Base-by-base conservation (phyloP, 768 basidiomycete genomes). In the Naganishia onofrii region DNA sequence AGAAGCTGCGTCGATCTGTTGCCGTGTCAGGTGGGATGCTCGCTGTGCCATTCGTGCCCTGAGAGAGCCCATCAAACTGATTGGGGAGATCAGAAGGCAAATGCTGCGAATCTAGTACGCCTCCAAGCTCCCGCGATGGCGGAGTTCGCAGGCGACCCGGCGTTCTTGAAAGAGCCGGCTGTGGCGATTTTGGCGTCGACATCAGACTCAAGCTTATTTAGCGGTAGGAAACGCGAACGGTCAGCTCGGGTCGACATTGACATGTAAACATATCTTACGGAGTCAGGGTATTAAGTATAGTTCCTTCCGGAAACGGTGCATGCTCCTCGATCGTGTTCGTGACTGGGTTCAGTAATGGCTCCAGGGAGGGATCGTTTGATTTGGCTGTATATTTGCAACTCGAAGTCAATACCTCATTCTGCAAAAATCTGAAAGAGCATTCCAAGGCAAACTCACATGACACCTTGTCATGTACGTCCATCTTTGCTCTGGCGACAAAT, bases 211-310 rank as follows among this genome's bases (percentile, higher is more conserved):
- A 38, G 10, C 66, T 67, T 38, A 21, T 36, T 34, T 6, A n/a
- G 44, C 44, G 23, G 21, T 4, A 26, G 12, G 48, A 51, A 51
- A 23, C 6, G 36, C 23, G 29, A 29, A 29, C 13, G 21, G 17
- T 32, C 29, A 57, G 55, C 55, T 26, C 3, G 36, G 32, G 5
- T 34, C 26, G 8, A 29, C 9, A 12, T 19, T 53, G 12, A 53
- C 17, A 9, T 53, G 31, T n/a, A 55, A 21, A 67, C 12, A 26
- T n/a, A 1, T 73, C 79, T 70, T 51, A 78, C 78, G 94, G 93
- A 6, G 92, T 88, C 1, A 97, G 85, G 71, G 96, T 94, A 77
- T 88, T 91, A 82, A 95, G 95, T 73, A 96, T 93, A 77, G 92
- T 89, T 75, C 93, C 89, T 79, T 93, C 91, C 51, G 90, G 84